These are phyloP conservation scores for Wickerhamiella bombiphila DNA, from an alignment of 805 yeast species.

Conservation along the genomic window DNA sequence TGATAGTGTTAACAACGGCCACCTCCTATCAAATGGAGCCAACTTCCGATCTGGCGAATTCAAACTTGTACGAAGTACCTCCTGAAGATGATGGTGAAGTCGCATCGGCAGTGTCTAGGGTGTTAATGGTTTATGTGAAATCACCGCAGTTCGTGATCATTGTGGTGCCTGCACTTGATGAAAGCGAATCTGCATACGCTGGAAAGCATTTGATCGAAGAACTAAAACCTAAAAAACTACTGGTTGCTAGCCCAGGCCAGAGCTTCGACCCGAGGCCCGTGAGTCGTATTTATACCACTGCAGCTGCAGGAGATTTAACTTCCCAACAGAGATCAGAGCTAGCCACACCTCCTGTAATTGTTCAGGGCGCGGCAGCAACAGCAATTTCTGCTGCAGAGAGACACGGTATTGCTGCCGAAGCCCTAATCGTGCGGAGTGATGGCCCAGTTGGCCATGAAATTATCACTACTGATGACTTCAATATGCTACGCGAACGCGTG, in stretches of 20 bases:
- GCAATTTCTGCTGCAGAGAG: constrained; percentile 18
- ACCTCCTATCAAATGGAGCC: neutral
- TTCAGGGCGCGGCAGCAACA: constrained; percentile 24
- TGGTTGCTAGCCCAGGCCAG: constrained; percentile 14
- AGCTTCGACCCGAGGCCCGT: constrained; percentile 10
- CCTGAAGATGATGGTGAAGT: constrained; percentile 4
- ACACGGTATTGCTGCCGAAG: constrained; percentile 14
- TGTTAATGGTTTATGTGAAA: constrained; percentile 3
- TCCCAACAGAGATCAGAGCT: constrained; percentile 10
- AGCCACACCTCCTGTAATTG: constrained; percentile 20
- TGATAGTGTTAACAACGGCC: neutral
- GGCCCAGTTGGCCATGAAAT: constrained; percentile 23
- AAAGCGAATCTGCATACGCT: constrained; percentile 10
- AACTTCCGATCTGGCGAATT: no score
- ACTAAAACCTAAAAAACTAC: constrained; percentile 3
- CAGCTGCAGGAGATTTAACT: neutral
- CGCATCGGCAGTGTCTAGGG: neutral
- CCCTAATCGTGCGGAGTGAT: constrained; percentile 20
- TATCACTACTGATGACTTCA: constrained; percentile 10
- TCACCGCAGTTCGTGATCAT: constrained; percentile 4
- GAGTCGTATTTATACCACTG: constrained; percentile 5
- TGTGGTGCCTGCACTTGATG: constrained; percentile 10
- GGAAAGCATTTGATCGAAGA: constrained; percentile 7
- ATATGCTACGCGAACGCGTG: constrained; percentile 6
- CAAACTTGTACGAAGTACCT: constrained; percentile 9